Evolutionary conservation across 768 basidiomycete genomes (phyloP), one percentile per base, ranked within the genome.

Genomic region (Sutorius australiensis): DNA sequence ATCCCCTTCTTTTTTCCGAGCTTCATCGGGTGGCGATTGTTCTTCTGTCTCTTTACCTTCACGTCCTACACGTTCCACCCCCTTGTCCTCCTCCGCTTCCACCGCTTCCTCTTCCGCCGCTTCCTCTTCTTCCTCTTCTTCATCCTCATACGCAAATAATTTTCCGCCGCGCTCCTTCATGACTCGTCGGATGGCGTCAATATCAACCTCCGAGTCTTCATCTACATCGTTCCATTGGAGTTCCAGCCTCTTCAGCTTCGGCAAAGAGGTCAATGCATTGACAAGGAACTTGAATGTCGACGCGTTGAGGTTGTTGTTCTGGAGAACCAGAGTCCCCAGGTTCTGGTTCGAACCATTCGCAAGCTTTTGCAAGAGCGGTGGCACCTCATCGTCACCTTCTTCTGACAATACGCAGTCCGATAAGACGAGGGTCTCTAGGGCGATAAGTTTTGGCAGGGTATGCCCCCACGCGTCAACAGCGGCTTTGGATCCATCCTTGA

Each of bases 171-270:
- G 80, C 52, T 76, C 76, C 65, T 79, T 83, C 64, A 91, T 69
- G 49, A 78, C 75, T 42, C 77, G 67, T 12, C 68, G 70, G 48
- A 92, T 69, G 44, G 77, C 73, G 51, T 80, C 77, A 16, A 89
- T 30, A 28, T 53, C 60, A 58, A 78, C 71, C 56, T 84, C 86
- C 44, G 84, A 84, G 28, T 87, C 84, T 48, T 89, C 91, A 41
- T 92, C 88, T 53, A 82, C 77, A 12, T 95, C 94, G 61, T 95
- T 98, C 73, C 90, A 92, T 64, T 95, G 94, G 54, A 98, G 63
- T 67, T 98, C 95, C 48, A 98, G 70, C 49, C 69, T 74, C 72
- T 73, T 83, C 40, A 99, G 69, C 36, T 71, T 71, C 24, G 74
- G 69, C 42, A 94, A 67, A 38, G 84, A 81, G 38, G 76, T 73